Evolutionary conservation across 1,139 yeast species (phyloP).

Genomic region (Candida sp.): DNA sequence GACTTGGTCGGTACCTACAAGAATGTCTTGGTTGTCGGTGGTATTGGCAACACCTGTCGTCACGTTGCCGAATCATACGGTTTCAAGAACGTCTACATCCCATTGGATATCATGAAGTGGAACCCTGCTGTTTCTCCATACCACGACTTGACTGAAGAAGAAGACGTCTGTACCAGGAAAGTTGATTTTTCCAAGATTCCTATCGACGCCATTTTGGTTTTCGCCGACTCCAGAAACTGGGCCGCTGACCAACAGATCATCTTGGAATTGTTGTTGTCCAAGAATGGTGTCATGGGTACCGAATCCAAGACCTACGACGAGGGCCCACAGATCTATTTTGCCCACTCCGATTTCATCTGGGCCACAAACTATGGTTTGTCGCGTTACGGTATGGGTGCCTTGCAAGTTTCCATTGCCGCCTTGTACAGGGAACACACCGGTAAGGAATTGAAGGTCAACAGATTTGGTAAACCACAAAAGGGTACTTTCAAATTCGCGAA

Average conservation of each 20-base stretch:
- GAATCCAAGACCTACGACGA: slow-evolving; percentile 68
- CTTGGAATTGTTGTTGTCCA: slow-evolving; percentile 72
- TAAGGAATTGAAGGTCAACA: slow-evolving; percentile 70
- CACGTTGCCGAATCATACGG: slow-evolving; percentile 81
- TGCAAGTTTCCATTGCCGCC: slow-evolving; percentile 85
- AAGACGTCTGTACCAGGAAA: slow-evolving; percentile 54
- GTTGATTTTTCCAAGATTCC: slow-evolving; percentile 66
- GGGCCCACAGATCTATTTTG: slow-evolving; percentile 84
- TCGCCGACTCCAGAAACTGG: slow-evolving; percentile 89
- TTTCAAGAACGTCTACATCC: slow-evolving; percentile 74
- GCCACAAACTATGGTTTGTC: slow-evolving; percentile 82
- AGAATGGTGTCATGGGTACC: slow-evolving; percentile 85
- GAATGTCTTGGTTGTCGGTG: slow-evolving; percentile 84
- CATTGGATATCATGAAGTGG: slow-evolving; percentile 85
- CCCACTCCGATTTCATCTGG: slow-evolving; percentile 90
- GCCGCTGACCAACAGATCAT: slow-evolving; percentile 91
- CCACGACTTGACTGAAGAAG: slow-evolving; percentile 77
- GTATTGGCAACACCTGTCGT: slow-evolving; percentile 82
- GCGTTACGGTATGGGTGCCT: slow-evolving; percentile 90
- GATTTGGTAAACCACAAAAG: slow-evolving; percentile 87
- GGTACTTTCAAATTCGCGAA: slow-evolving; percentile 84
- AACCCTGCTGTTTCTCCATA: slow-evolving; percentile 85
- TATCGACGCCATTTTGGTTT: slow-evolving; percentile 76
- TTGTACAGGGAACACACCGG: slow-evolving; percentile 83
- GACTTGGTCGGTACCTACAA: slow-evolving; percentile 68